phyloP scores from a whole-genome alignment of 129 eudicot species.

The Lactuca saligna region DNA sequence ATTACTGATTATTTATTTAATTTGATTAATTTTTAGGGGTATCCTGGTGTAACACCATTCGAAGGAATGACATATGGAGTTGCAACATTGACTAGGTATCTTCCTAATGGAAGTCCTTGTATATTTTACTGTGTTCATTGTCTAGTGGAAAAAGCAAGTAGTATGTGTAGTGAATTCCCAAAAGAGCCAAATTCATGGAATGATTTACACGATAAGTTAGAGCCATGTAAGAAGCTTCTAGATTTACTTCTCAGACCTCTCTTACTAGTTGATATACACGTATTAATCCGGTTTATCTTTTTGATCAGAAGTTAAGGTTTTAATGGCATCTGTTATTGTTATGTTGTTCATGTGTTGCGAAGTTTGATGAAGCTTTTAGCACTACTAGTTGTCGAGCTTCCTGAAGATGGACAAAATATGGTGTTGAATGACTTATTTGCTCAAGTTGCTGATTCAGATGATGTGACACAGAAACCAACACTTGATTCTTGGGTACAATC shows the following conservation, averaged over 20 bases:
- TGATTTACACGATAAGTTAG: too few relatives aligned
- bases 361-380: slow-evolving; percentile 84
- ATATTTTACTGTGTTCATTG: too few relatives aligned
- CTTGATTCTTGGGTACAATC: slow-evolving; percentile 97
- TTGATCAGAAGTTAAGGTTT: too few relatives aligned
- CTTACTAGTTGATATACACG: too few relatives aligned
- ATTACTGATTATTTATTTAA: too few relatives aligned
- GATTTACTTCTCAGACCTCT: too few relatives aligned
- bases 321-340: too few relatives aligned
- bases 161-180: too few relatives aligned
- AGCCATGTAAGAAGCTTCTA: too few relatives aligned
- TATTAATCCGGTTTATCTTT: too few relatives aligned
- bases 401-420: slow-evolving; percentile 63
- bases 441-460: slow-evolving; percentile 92
- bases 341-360: slow-evolving; percentile 38
- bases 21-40: slow-evolving; percentile 41
- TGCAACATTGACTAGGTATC: slow-evolving; percentile 84
- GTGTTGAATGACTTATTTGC: slow-evolving; percentile 70
- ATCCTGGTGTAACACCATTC: slow-evolving; percentile 81
- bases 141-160: too few relatives aligned
- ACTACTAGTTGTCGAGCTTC: slow-evolving; percentile 61
- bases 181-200: too few relatives aligned
- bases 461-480: slow-evolving; percentile 78
- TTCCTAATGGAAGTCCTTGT: slow-evolving; percentile 35
- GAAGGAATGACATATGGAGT: slow-evolving; percentile 98